Evolutionary conservation across 768 basidiomycete genomes (phyloP).

Genomic region (Scleroderma bovista): DNA sequence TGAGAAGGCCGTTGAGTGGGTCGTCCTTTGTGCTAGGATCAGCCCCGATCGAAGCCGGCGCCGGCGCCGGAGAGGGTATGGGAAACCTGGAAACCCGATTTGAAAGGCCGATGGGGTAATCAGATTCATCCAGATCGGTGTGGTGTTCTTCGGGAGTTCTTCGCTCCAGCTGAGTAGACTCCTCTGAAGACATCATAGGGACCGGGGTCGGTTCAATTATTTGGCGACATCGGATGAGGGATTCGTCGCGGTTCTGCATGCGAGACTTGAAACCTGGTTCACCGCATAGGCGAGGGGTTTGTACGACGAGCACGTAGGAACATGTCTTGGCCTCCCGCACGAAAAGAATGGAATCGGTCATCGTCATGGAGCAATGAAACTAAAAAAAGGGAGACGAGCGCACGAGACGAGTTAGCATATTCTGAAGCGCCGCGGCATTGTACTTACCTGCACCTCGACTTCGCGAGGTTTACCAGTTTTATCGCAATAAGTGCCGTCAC

Average conservation of each 20-base stretch:
- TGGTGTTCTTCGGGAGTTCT: conserved; percentile 23
- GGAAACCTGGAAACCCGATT: conserved; percentile 44
- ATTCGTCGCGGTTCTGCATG: conserved; percentile 58
- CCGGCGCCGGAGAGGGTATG: conserved; percentile 27
- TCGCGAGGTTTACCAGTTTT: conserved; percentile 84
- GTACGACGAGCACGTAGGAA: conserved; percentile 88
- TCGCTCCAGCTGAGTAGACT: conserved; percentile 25
- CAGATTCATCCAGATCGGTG: conserved; percentile 40
- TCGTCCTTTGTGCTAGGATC: conserved; percentile 12
- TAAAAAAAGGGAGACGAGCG: conserved; percentile 25
- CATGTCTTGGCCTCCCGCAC: conserved; percentile 94
- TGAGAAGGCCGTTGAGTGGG: conserved; percentile 20
- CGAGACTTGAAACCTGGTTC: conserved; percentile 88
- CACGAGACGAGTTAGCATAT: neutral
- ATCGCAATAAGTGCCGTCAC: conserved; percentile 89
- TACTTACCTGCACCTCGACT: conserved; percentile 88
- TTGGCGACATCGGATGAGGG: conserved; percentile 74
- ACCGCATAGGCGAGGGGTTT: conserved; percentile 90
- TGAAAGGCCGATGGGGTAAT: conserved; percentile 52
- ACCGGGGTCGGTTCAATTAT: conserved; percentile 38
- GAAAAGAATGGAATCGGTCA: conserved; percentile 83
- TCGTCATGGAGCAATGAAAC: conserved; percentile 96
- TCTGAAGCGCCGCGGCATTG: neutral
- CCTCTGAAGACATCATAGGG: conserved; percentile 17
- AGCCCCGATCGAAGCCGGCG: conserved; percentile 14